Evolutionary conservation across 129 eudicot genomes (phyloP).

Genomic region (Helichrysum umbraculigerum): DNA sequence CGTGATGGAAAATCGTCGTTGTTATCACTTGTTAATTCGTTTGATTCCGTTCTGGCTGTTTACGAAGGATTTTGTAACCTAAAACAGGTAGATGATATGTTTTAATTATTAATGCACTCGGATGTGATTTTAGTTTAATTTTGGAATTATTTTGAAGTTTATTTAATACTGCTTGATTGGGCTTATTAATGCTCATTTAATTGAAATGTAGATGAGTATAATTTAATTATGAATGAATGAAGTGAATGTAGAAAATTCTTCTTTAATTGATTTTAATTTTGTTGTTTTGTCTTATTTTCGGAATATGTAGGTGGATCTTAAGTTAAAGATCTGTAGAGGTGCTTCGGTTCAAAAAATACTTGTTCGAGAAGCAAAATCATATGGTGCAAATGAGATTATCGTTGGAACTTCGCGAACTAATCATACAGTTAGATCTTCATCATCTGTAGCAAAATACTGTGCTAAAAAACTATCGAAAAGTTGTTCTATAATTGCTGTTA

Average conservation of each 20-base stretch:
- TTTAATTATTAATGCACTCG: neutral
- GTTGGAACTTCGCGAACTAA: conserved; percentile 51
- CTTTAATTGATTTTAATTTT: conserved; percentile 8
- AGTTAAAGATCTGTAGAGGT: conserved; percentile 83
- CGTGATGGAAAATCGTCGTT: conserved; percentile 37
- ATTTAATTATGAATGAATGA: neutral
- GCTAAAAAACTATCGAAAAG: conserved; percentile 56
- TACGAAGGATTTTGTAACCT: conserved; percentile 96
- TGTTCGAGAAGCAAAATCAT: conserved; percentile 57
- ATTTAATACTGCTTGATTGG: neutral
- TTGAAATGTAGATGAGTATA: conserved; percentile 10
- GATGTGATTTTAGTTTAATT: neutral
- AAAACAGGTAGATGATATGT: conserved; percentile 63
- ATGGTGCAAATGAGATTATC: conserved; percentile 49
- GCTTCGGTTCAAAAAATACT: conserved; percentile 58
- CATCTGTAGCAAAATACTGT: conserved; percentile 75
- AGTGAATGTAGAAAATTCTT: neutral
- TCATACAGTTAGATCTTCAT: conserved; percentile 54
- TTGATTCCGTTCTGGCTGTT: conserved; percentile 84
- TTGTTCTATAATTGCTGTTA: conserved; percentile 63
- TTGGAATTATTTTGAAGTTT: neutral
- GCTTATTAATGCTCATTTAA: conserved; percentile 25
- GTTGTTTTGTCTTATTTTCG: neutral
- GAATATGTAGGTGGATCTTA: conserved; percentile 66
- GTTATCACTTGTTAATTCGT: conserved; percentile 66